Evolutionary conservation across 1,284 basidiomycete genomes (phyloP).

Genomic region (Cryptococcus floricola): DNA sequence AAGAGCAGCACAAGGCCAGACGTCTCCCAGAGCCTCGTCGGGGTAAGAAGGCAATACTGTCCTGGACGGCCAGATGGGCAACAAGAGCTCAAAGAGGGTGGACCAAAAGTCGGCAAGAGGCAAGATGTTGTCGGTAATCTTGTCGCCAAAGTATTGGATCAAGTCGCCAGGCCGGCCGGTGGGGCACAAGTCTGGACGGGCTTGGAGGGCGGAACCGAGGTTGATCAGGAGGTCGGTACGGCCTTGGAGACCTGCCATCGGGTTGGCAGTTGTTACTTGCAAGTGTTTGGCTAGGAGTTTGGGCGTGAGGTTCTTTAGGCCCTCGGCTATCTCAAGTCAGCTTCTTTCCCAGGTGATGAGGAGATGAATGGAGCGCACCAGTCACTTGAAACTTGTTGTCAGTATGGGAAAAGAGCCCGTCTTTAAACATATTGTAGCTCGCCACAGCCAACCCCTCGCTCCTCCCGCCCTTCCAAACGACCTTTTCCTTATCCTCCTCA

Average conservation of each 20-base stretch:
- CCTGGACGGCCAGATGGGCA: constrained; percentile 84
- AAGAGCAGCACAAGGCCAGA: constrained; percentile 74
- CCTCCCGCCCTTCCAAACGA: constrained; percentile 58
- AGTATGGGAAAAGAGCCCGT: constrained; percentile 70
- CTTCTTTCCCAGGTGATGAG: no score
- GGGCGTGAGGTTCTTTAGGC: constrained; percentile 63
- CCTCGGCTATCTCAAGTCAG: constrained; percentile 57
- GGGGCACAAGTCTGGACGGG: constrained; percentile 61
- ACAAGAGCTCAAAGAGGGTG: constrained; percentile 74
- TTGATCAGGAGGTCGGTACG: constrained; percentile 70
- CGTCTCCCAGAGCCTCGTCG: constrained; percentile 74
- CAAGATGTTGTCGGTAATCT: constrained; percentile 39
- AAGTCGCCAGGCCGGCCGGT: constrained; percentile 74
- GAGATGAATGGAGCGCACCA: constrained; percentile 54
- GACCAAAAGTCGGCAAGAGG: constrained; percentile 73
- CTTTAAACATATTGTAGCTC: constrained; percentile 80
- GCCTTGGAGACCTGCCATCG: constrained; percentile 87
- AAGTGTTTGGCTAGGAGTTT: constrained; percentile 65
- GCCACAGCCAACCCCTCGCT: constrained; percentile 92
- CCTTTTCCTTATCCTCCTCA: constrained; percentile 6
- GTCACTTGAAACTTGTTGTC: constrained; percentile 69
- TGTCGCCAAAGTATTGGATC: constrained; percentile 26
- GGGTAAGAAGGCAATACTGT: constrained; percentile 55
- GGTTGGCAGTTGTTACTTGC: constrained; percentile 73
- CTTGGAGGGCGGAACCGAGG: constrained; percentile 65